These are phyloP conservation scores for Pelargonium citronellum DNA, from an alignment of 441 rosid genomes.

Conservation along the genomic window DNA sequence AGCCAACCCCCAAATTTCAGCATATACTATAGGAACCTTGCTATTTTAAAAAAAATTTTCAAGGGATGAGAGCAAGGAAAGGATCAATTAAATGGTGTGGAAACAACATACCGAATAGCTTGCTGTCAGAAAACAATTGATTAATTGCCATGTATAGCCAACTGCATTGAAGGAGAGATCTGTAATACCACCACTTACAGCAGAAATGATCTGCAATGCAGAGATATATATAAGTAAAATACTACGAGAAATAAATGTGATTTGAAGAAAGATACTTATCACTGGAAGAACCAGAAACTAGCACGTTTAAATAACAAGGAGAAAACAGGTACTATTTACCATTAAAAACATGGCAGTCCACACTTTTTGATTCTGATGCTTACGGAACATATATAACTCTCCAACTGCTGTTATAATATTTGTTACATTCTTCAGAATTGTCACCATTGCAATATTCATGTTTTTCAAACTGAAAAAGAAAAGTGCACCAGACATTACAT, in stretches of 20 bases:
- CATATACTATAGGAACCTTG: constrained; percentile 1
- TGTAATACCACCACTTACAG: constrained; percentile 69
- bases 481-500: constrained; percentile 7
- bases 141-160: constrained; percentile 80
- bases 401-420: constrained; percentile 87
- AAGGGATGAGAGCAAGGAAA: background rate
- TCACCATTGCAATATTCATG: constrained; percentile 93
- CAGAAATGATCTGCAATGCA: constrained; percentile 67
- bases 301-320: background rate
- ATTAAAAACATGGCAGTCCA: constrained; percentile 91
- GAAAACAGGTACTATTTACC: constrained; percentile 36
- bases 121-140: constrained; percentile 78
- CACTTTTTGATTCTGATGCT: constrained; percentile 80
- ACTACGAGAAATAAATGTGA: background rate
- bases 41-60: background rate
- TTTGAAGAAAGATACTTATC: background rate
- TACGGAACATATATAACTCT: constrained; percentile 69
- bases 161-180: constrained; percentile 69
- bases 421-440: constrained; percentile 83
- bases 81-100: constrained; percentile 1
- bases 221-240: background rate
- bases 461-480: constrained; percentile 65
- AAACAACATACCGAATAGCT: constrained; percentile 62
- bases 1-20: constrained; percentile 16
- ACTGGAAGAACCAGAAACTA: background rate